Evolutionary conservation across 768 basidiomycete genomes (phyloP).

Genomic region (Cyathus striatus): DNA sequence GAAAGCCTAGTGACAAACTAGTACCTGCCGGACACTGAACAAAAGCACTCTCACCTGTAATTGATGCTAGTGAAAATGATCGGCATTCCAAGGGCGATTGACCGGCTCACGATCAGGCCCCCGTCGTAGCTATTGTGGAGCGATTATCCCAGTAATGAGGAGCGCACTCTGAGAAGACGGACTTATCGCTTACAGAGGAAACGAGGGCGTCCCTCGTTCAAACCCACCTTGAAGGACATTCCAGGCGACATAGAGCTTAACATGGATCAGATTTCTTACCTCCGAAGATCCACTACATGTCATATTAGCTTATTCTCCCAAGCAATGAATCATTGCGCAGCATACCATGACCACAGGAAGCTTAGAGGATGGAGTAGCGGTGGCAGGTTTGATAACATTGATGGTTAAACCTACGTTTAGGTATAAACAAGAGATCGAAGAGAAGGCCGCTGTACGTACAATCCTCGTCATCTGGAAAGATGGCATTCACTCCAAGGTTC

Average conservation of each 20-base stretch:
- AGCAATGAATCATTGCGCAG: slow-evolving; percentile 4
- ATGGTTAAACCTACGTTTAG: slow-evolving; percentile 20
- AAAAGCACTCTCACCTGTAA: slow-evolving; percentile 22
- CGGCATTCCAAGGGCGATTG: slow-evolving; percentile 30
- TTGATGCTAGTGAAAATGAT: slow-evolving; percentile 44
- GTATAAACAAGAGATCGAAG: background rate
- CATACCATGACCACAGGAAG: slow-evolving; percentile 38
- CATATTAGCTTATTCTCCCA: background rate
- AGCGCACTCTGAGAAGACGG: background rate
- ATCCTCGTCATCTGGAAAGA: slow-evolving; percentile 33
- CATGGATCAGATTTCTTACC: slow-evolving; percentile 10
- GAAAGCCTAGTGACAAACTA: slow-evolving; percentile 10
- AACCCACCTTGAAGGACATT: slow-evolving; percentile 18
- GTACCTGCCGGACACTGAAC: slow-evolving; percentile 15
- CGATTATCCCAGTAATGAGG: background rate
- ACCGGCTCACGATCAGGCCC: slow-evolving; percentile 29
- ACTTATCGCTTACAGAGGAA: slow-evolving; percentile 3
- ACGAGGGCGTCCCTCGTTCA: slow-evolving; percentile 17
- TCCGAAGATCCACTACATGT: slow-evolving; percentile 28
- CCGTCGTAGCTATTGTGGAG: slow-evolving; percentile 26
- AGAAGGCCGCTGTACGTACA: slow-evolving; percentile 24
- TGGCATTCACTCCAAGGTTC: slow-evolving; percentile 16
- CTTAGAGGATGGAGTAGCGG: slow-evolving; percentile 22
- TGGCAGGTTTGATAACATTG: slow-evolving; percentile 35
- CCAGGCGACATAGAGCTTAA: background rate